Conservation (phyloP, 164 flowering plant species). For the Sedum album region DNA sequence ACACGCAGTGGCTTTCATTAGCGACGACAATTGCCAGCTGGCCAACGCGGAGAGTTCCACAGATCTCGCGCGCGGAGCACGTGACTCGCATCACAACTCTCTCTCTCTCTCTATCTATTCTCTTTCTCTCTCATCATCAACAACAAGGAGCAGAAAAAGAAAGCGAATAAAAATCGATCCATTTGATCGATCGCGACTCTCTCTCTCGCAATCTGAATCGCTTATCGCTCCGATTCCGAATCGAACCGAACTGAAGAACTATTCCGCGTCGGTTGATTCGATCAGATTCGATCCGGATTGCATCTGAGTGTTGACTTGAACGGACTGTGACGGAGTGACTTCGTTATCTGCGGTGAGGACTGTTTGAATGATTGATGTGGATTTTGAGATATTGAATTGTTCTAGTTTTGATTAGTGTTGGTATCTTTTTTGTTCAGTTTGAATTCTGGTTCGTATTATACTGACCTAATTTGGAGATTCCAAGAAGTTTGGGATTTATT, state of each 20-base stretch:
- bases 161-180: too few relatives aligned
- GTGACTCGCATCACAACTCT: not conserved
- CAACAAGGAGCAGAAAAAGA: too few relatives aligned
- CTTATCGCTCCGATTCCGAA: not conserved
- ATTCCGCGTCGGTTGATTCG: too few relatives aligned
- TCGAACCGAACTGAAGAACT: not conserved
- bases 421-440: too few relatives aligned
- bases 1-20: conserved; percentile 1
- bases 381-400: not conserved
- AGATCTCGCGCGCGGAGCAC: conserved; percentile 3
- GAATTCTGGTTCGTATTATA: not conserved
- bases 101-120: conserved; percentile 1
- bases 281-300: not conserved
- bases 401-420: too few relatives aligned
- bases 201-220: not conserved
- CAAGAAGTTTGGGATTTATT: not conserved
- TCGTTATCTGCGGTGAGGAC: not conserved
- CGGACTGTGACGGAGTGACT: not conserved
- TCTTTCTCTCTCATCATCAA: not conserved
- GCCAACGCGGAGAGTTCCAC: conserved; percentile 4
- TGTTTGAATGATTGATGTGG: not conserved
- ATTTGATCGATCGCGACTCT: not conserved
- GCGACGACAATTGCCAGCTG: conserved; percentile 3
- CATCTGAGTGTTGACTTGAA: conserved; percentile 3
- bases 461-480: not conserved